Conservation (phyloP, 2,329 filamentous ascomycete species). For the Escovopsis sp. region DNA sequence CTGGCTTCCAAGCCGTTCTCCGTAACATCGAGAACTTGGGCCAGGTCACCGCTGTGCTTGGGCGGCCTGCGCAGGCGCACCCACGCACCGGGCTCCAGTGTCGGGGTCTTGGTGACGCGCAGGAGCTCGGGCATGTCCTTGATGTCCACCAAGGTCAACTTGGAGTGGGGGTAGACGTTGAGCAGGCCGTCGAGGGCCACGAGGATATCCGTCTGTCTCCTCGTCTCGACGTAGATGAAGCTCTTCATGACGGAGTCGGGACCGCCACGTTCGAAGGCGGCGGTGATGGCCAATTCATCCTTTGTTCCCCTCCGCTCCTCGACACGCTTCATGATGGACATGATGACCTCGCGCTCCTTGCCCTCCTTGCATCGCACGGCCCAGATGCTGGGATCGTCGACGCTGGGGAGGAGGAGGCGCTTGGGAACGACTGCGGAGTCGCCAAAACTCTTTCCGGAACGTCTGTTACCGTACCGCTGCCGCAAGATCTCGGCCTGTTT, state of each 20-base stretch:
- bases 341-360: conserved; percentile 85
- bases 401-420: conserved; percentile 74
- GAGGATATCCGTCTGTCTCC: conserved; percentile 73
- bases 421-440: conserved; percentile 72
- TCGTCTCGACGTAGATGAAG: conserved; percentile 88
- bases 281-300: conserved; percentile 70
- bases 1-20: conserved; percentile 82
- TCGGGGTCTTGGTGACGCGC: conserved; percentile 72
- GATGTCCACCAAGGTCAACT: conserved; percentile 79
- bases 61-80: conserved; percentile 70
- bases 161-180: conserved; percentile 78
- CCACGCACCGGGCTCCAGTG: conserved; percentile 76
- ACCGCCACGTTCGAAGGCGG: conserved; percentile 78
- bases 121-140: conserved; percentile 98
- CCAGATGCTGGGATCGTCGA: conserved; percentile 94
- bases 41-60: conserved; percentile 79
- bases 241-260: conserved; percentile 74
- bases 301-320: conserved; percentile 67
- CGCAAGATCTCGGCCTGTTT: conserved; percentile 78
- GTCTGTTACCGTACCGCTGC: conserved; percentile 74
- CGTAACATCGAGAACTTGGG: conserved; percentile 82
- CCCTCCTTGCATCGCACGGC: conserved; percentile 84
- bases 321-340: conserved; percentile 75
- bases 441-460: conserved; percentile 46
- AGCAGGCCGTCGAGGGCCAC: conserved; percentile 69